Base-by-base conservation (phyloP, 1,284 basidiomycete species). In the Gastroboletus turbinatus region DNA sequence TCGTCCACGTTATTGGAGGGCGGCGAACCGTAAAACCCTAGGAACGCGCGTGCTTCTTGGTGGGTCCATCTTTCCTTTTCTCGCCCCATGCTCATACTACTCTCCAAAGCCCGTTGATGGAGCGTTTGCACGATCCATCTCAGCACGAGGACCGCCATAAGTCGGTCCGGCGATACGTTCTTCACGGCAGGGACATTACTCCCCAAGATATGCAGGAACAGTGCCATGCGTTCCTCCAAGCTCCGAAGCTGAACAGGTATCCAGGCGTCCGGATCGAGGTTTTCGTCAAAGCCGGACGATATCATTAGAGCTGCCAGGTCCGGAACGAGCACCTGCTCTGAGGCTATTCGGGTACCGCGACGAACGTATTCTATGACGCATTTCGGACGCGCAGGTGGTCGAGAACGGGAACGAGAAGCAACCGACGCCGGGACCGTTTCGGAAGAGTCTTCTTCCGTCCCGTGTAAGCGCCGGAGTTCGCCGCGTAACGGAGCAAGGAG, bases 31-130 rank as follows among this genome's bases (percentile, higher is more conserved):
- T 54, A 72, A 52, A 64, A 77, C 1, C 79, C 75, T 25, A 94
- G 75, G 59, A 90, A 79, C n/a, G 84, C 83, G 5, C 71, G 75
- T 2, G 82, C 84, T 67, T 94, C 92, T 16, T 69, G 72, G 48
- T 72, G 75, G 1, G 84, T 87, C 92, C 92, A 94, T 46, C 79
- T 78, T 66, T 87, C 86, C 57, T 76, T 77, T 57, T 84, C 79
- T 32, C 81, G 76, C 21, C 82, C 83, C 62, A 78, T 83, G 58
- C 73, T 81, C 21, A 71, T 67, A 0, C 62, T 72, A 21, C 68
- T 74, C 60, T 81, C 82, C 52, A 75, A 62, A 35, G 82, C 80
- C 21, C 87, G 79, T 4, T 63, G 59, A 57, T 83, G 77, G 38
- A 85, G 70, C 2, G 71, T 78, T 25, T 64, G 74, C 3, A 85